Evolutionary conservation across 164 flowering plant genomes (phyloP).

Genomic region (Liquidambar formosana): DNA sequence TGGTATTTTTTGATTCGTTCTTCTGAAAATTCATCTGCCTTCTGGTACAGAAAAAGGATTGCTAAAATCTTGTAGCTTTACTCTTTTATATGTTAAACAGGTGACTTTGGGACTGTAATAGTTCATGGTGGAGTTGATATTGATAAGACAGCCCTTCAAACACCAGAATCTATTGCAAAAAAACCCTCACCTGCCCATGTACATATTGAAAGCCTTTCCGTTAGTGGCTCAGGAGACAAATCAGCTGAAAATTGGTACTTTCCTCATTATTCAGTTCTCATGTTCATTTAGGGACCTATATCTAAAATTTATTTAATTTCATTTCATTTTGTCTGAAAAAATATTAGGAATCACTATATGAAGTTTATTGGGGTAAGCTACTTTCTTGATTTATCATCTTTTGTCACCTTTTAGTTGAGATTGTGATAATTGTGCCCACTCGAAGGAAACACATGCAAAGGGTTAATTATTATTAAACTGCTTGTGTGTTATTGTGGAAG

Average conservation of each 20-base stretch:
- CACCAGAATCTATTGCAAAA: slow-evolving; percentile 20
- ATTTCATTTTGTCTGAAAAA: too few relatives aligned
- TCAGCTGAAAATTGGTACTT: slow-evolving; percentile 40
- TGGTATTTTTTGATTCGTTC: too few relatives aligned
- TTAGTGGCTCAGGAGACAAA: slow-evolving; percentile 20
- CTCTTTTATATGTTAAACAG: slow-evolving; percentile 34
- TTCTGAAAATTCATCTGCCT: background rate
- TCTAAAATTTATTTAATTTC: too few relatives aligned
- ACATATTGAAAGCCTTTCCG: slow-evolving; percentile 31
- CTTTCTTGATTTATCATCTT: background rate
- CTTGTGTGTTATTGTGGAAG: background rate
- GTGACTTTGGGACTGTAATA: slow-evolving; percentile 83
- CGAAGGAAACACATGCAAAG: too few relatives aligned
- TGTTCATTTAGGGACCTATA: too few relatives aligned
- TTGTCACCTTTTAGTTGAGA: too few relatives aligned
- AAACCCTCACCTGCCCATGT: slow-evolving; percentile 27
- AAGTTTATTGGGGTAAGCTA: too few relatives aligned
- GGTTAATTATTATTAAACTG: too few relatives aligned
- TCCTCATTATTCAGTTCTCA: background rate
- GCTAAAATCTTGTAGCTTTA: background rate
- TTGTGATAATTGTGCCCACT: too few relatives aligned
- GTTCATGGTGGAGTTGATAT: slow-evolving; percentile 55
- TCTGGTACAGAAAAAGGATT: background rate
- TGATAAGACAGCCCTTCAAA: slow-evolving; percentile 22
- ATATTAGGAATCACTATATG: too few relatives aligned